phyloP scores from a whole-genome alignment of 371 early-diverging fungal species.

The Actinomortierella ambigua region DNA sequence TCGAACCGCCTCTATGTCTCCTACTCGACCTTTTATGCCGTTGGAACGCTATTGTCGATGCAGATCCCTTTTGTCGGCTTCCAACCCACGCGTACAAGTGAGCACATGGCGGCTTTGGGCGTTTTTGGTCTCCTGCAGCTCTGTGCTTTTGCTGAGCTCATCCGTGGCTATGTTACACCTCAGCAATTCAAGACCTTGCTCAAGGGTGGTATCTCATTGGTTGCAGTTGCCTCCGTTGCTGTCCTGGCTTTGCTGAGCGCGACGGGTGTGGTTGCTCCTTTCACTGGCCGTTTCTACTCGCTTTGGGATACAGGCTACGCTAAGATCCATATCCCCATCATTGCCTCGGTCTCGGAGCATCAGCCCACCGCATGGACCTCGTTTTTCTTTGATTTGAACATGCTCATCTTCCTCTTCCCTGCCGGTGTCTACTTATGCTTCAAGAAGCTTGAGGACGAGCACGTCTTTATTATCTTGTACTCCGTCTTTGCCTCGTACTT shows the following conservation, averaged over 20 bases:
- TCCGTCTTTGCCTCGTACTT: conserved; percentile 96
- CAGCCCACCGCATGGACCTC: conserved; percentile 99
- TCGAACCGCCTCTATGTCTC: conserved; percentile 92
- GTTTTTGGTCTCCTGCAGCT: conserved; percentile 94
- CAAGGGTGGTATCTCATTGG: conserved; percentile 63
- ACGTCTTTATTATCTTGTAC: conserved; percentile 97
- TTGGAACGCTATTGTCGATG: conserved; percentile 97
- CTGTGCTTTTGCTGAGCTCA: conserved; percentile 84
- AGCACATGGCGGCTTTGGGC: conserved; percentile 99
- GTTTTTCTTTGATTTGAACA: conserved; percentile 97
- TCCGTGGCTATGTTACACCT: conserved; percentile 80
- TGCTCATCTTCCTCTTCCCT: conserved; percentile 94
- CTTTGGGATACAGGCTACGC: conserved; percentile 99
- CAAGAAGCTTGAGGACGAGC: conserved; percentile 89
- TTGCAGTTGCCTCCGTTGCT: conserved; percentile 55
- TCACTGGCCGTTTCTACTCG: conserved; percentile 98
- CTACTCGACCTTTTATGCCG: conserved; percentile 95
- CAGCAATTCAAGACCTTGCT: conserved; percentile 85
- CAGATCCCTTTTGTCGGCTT: conserved; percentile 99
- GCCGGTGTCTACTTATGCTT: conserved; percentile 97
- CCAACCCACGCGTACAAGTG: conserved; percentile 95
- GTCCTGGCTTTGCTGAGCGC: conserved; percentile 73
- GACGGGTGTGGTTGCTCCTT: conserved; percentile 93
- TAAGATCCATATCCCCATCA: conserved; percentile 98
- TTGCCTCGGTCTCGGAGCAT: conserved; percentile 99